A percentile compares a stretch with the other conserved stretches of the same genome.
Conservation (phyloP, 805 yeast species). For the Lipomyces spencermartinsiae region DNA sequence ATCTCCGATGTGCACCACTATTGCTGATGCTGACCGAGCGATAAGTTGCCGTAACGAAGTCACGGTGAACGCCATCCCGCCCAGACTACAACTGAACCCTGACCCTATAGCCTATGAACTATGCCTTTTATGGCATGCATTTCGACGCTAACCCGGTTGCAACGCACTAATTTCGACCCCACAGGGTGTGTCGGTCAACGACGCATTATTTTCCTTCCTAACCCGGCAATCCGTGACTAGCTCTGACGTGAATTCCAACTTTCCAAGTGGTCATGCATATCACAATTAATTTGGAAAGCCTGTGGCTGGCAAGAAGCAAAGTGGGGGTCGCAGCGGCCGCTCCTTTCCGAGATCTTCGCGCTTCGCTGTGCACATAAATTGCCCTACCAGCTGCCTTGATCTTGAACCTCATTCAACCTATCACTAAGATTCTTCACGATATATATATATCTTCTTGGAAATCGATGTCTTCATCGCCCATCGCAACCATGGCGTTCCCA, state of each 20-base stretch:
- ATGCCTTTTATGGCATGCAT: conserved; percentile 1
- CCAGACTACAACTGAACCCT: not conserved
- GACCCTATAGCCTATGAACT: not conserved
- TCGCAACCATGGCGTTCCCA: not conserved
- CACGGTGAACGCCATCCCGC: too few species aligned
- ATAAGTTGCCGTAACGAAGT: too few species aligned
- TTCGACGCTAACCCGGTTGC: not conserved
- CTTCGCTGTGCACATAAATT: not conserved
- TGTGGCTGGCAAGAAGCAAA: conserved; percentile 4
- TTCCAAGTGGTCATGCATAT: not conserved
- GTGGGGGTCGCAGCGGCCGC: not conserved
- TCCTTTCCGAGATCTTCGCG: not conserved
- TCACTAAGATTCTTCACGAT: not conserved
- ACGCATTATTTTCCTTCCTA: not conserved
- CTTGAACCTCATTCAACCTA: not conserved
- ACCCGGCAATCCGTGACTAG: not conserved
- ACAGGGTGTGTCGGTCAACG: not conserved
- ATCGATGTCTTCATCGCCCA: not conserved
- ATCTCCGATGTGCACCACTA: too few species aligned
- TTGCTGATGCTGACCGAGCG: too few species aligned
- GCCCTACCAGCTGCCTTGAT: not conserved
- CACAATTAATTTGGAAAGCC: not conserved
- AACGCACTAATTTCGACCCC: not conserved
- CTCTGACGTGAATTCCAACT: not conserved
- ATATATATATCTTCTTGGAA: not conserved